A percentile compares a stretch with the other conserved stretches of the same genome.
These are phyloP conservation scores for Trichoderma sp. DNA, from an alignment of 2,329 filamentous ascomycete species.

Conservation along the genomic window DNA sequence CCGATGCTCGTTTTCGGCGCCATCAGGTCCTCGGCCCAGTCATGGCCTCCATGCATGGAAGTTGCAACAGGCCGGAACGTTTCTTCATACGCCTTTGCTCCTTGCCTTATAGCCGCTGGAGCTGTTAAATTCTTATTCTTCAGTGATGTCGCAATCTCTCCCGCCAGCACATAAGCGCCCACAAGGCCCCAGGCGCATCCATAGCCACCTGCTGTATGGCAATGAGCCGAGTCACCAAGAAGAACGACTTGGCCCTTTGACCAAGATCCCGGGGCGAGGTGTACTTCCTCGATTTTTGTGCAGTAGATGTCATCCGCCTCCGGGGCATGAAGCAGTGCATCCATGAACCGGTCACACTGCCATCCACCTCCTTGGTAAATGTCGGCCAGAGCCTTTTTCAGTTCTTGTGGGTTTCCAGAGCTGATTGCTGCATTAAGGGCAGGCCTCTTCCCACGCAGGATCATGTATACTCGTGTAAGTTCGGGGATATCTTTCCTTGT, in stretches of 20 bases:
- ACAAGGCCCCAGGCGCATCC: constrained; percentile 9
- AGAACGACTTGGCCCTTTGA: constrained; percentile 10
- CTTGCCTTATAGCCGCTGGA: background rate
- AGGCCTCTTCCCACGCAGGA: background rate
- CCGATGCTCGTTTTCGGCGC: background rate
- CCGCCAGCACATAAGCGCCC: constrained; percentile 3
- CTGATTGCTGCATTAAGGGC: background rate
- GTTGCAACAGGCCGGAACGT: constrained; percentile 8
- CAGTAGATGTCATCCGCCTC: constrained; percentile 10
- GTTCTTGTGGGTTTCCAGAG: background rate
- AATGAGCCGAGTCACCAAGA: constrained; percentile 10
- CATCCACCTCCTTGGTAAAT: constrained; percentile 4
- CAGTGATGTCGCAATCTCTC: background rate
- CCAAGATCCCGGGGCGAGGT: background rate
- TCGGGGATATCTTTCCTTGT: background rate
- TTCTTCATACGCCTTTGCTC: constrained; percentile 7
- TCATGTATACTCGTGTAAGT: constrained; percentile 18
- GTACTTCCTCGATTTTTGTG: background rate
- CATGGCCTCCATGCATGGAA: background rate
- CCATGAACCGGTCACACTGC: constrained; percentile 9
- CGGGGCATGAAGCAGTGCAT: constrained; percentile 4
- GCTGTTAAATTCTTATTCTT: background rate
- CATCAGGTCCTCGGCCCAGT: background rate
- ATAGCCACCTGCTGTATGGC: constrained; percentile 9
- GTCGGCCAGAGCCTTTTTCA: constrained; percentile 1